A percentile compares a stretch with the other conserved stretches of the same genome.
These are phyloP conservation scores for Daldinia vernicosa DNA, from an alignment of 495 filamentous ascomycete species.

Conservation along the genomic window DNA sequence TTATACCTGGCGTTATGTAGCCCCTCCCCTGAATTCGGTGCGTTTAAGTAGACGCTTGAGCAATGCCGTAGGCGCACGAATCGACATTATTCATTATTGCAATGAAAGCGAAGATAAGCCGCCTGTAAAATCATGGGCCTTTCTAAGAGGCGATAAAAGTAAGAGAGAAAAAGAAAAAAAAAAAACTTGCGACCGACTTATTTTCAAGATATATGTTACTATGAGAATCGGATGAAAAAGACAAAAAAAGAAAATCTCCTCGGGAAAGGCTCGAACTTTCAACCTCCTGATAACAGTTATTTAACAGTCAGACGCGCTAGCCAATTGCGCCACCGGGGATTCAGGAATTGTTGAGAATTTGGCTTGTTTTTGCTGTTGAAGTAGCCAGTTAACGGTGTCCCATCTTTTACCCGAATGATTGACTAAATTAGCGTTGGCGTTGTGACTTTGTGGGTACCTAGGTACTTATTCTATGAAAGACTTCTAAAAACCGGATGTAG, in stretches of 20 bases:
- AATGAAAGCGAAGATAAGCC: too few relatives aligned
- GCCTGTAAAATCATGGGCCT: too few relatives aligned
- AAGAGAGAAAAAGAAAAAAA: too few relatives aligned
- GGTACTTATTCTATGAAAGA: background rate
- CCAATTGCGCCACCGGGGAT: conserved; percentile 5
- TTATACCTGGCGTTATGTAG: too few relatives aligned
- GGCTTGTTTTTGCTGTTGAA: background rate
- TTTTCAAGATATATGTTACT: too few relatives aligned
- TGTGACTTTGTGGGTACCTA: background rate
- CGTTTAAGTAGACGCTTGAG: too few relatives aligned
- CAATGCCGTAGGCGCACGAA: too few relatives aligned
- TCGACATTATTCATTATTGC: too few relatives aligned
- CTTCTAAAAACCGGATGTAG: too few relatives aligned
- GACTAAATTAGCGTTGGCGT: background rate
- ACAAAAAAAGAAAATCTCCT: background rate
- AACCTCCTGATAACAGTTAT: conserved; percentile 4
- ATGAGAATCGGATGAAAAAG: background rate
- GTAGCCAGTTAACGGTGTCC: background rate
- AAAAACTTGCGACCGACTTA: too few relatives aligned
- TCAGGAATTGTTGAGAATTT: background rate
- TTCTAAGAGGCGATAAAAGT: too few relatives aligned
- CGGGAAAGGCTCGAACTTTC: conserved; percentile 13
- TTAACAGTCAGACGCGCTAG: conserved; percentile 11
- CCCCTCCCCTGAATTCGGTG: too few relatives aligned
- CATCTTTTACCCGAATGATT: background rate